These are phyloP conservation scores for Vitis hybrid DNA, from an alignment of 177 flowering plant genomes.

Conservation along the genomic window DNA sequence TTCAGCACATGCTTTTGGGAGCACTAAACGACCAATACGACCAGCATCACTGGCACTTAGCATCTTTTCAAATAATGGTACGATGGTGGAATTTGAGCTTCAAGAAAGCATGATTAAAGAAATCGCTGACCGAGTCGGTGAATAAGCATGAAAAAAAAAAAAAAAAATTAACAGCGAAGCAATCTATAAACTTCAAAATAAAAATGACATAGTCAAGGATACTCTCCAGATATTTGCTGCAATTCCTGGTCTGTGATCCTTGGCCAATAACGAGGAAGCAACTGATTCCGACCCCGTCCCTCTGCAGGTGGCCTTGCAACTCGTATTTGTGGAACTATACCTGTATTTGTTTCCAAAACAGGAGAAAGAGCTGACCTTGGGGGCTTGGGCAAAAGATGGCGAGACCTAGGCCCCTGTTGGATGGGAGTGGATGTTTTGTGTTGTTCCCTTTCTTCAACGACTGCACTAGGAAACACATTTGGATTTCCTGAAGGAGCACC, in stretches of 20 bases:
- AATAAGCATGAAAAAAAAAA: not conserved
- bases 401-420: conserved; percentile 66
- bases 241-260: conserved; percentile 89
- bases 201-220: conserved; percentile 41
- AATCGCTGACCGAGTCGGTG: not conserved
- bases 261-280: conserved; percentile 98
- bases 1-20: conserved; percentile 57
- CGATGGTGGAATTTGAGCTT: conserved; percentile 68
- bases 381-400: conserved; percentile 71
- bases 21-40: conserved; percentile 73
- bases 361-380: conserved; percentile 40
- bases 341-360: conserved; percentile 52
- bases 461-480: conserved; percentile 34
- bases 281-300: conserved; percentile 77
- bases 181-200: not conserved
- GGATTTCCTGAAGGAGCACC: conserved; percentile 44
- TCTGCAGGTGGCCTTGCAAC: conserved; percentile 93
- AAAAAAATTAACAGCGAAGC: not conserved
- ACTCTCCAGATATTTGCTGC: conserved; percentile 94
- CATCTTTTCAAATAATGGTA: conserved; percentile 75
- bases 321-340: conserved; percentile 58
- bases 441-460: conserved; percentile 51
- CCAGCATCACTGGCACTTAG: conserved; percentile 76
- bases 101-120: conserved; percentile 31
- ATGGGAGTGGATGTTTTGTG: conserved; percentile 40